Percentiles rank a stretch among this genome's conserved stretches.
phyloP scores from a whole-genome alignment of 805 yeast genomes.

The Candida methanosorbosa region DNA sequence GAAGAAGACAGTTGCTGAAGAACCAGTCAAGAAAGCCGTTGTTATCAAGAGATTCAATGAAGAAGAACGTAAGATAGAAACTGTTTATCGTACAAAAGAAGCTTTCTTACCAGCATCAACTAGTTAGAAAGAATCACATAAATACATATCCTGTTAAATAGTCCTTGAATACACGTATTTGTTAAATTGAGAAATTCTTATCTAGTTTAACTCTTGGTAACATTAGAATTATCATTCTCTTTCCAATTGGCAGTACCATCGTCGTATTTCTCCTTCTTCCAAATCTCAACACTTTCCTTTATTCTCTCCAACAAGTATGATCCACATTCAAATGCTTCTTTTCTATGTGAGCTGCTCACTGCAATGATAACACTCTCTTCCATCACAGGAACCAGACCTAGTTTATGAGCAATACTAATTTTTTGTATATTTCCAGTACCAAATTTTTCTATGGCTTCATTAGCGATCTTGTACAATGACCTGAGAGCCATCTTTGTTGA shows the following conservation, averaged over 20 bases:
- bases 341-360: conserved; percentile 35
- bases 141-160: not conserved
- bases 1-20: conserved; percentile 18
- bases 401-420: conserved; percentile 33
- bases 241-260: conserved; percentile 38
- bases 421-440: conserved; percentile 17
- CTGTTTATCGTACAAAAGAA: conserved; percentile 44
- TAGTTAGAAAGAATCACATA: no score
- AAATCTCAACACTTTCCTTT: conserved; percentile 37
- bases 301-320: conserved; percentile 35
- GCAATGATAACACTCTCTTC: conserved; percentile 39
- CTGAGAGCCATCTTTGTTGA: conserved; percentile 32
- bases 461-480: conserved; percentile 27
- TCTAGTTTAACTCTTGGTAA: conserved; percentile 1
- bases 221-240: conserved; percentile 25
- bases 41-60: conserved; percentile 56
- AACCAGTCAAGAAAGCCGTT: conserved; percentile 38
- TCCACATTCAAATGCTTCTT: conserved; percentile 39
- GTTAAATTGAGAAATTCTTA: not conserved
- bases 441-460: conserved; percentile 21
- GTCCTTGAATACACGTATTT: not conserved
- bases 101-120: conserved; percentile 31
- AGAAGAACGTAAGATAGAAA: conserved; percentile 39
- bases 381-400: conserved; percentile 38
- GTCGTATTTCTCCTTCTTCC: conserved; percentile 38